phyloP scores from a whole-genome alignment of 345 rosid species.

The Lepidium aucheri region DNA sequence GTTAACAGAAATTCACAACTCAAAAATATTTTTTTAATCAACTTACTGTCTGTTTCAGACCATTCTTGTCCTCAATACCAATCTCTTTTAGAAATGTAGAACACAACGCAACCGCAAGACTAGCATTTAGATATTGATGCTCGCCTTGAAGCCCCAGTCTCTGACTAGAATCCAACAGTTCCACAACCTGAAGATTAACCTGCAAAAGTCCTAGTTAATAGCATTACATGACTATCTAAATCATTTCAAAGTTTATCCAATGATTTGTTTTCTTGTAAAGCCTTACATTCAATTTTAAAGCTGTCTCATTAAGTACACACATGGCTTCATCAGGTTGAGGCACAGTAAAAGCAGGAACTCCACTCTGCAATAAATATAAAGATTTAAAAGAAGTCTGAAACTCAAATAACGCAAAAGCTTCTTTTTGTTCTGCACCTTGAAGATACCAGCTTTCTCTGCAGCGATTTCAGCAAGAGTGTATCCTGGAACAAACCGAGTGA shows the following conservation, averaged over 20 bases:
- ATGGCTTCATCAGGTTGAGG: slow-evolving; percentile 91
- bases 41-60: slow-evolving; percentile 46
- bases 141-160: slow-evolving; percentile 86
- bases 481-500: slow-evolving; percentile 34
- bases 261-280: neutral
- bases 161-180: slow-evolving; percentile 52
- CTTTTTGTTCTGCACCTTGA: slow-evolving; percentile 47
- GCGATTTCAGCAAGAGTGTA: slow-evolving; percentile 86
- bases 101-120: slow-evolving; percentile 72
- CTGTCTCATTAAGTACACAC: slow-evolving; percentile 68
- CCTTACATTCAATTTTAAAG: slow-evolving; percentile 54
- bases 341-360: slow-evolving; percentile 80
- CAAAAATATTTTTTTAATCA: neutral
- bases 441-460: slow-evolving; percentile 92
- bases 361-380: slow-evolving; percentile 36
- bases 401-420: neutral
- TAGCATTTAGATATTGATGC: slow-evolving; percentile 87
- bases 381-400: neutral
- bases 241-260: neutral
- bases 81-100: slow-evolving; percentile 68
- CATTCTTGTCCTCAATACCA: slow-evolving; percentile 41
- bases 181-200: slow-evolving; percentile 65
- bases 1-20: neutral
- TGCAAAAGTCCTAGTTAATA: slow-evolving; percentile 21
- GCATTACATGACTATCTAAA: neutral